Evolutionary conservation across 345 rosid species (phyloP).

Genomic region (Arabidopsis suecica): DNA sequence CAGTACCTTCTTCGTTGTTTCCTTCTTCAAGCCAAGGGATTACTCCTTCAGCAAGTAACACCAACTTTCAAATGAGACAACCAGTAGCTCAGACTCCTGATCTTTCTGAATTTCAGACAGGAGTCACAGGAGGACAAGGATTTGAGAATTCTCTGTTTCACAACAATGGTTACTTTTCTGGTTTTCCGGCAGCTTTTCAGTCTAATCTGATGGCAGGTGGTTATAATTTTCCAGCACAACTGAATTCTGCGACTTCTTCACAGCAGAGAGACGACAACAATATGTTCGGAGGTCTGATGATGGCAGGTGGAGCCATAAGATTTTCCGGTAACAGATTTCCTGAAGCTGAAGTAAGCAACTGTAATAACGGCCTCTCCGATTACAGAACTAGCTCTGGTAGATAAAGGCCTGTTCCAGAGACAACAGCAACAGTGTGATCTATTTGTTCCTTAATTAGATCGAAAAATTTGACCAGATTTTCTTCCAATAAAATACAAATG

Average conservation of each 20-base stretch:
- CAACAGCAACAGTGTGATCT: background rate
- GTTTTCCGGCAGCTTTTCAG: slow-evolving; percentile 36
- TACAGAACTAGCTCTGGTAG: slow-evolving; percentile 37
- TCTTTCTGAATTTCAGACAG: slow-evolving; percentile 30
- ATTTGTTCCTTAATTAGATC: background rate
- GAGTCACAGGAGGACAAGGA: slow-evolving; percentile 25
- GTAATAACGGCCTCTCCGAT: background rate
- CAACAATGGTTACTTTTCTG: slow-evolving; percentile 36
- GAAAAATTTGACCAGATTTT: slow-evolving; percentile 8
- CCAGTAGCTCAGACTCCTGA: slow-evolving; percentile 36
- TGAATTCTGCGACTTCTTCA: slow-evolving; percentile 22
- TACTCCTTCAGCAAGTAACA: slow-evolving; percentile 19
- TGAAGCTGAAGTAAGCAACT: background rate
- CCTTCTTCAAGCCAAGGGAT: slow-evolving; percentile 36
- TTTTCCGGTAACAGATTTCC: slow-evolving; percentile 6
- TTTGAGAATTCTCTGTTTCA: slow-evolving; percentile 25
- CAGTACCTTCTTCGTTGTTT: slow-evolving; percentile 24
- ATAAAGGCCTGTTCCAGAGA: slow-evolving; percentile 23
- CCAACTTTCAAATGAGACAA: slow-evolving; percentile 35
- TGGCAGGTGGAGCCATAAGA: slow-evolving; percentile 34
- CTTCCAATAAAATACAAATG: slow-evolving; percentile 5
- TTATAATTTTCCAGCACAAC: slow-evolving; percentile 30
- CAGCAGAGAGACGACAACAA: slow-evolving; percentile 36
- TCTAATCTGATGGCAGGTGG: slow-evolving; percentile 22
- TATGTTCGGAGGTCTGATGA: slow-evolving; percentile 25